Evolutionary conservation across 2,329 filamentous ascomycete species (phyloP).

Genomic region (Botryotinia globosa): DNA sequence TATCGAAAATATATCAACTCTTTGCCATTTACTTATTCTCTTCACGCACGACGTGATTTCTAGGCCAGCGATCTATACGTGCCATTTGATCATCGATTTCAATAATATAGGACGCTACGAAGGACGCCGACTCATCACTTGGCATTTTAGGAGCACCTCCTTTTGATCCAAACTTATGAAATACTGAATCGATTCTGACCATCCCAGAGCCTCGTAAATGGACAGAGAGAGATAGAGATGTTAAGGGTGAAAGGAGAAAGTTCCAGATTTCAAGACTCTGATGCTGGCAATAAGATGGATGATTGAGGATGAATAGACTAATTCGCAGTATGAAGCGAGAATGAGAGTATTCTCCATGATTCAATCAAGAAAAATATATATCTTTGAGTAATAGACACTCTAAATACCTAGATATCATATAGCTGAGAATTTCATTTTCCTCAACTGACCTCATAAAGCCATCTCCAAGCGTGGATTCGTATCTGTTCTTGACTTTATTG

Average conservation of each 20-base stretch:
- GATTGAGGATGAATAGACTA: not conserved
- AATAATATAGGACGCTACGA: not conserved
- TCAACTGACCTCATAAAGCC: not conserved
- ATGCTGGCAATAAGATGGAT: not conserved
- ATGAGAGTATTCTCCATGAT: no score
- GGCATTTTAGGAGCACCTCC: rapidly evolving
- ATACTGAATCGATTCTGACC: no score
- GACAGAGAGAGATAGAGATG: not conserved
- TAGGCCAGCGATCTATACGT: not conserved
- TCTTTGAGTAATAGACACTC: not conserved
- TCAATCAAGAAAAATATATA: no score
- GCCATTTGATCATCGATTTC: not conserved
- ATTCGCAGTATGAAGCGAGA: not conserved
- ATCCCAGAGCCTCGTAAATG: no score
- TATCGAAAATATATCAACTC: no score
- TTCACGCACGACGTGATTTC: not conserved
- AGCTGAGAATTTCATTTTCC: not conserved
- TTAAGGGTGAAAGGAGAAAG: not conserved
- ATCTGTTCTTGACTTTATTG: rapidly evolving
- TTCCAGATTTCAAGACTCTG: no score
- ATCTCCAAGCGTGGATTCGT: no score
- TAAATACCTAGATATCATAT: not conserved
- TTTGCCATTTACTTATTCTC: not conserved
- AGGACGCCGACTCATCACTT: not conserved
- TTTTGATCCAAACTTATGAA: not conserved